phyloP scores from a whole-genome alignment of 2,329 filamentous ascomycete genomes.

The Dactylellina drechsleri region DNA sequence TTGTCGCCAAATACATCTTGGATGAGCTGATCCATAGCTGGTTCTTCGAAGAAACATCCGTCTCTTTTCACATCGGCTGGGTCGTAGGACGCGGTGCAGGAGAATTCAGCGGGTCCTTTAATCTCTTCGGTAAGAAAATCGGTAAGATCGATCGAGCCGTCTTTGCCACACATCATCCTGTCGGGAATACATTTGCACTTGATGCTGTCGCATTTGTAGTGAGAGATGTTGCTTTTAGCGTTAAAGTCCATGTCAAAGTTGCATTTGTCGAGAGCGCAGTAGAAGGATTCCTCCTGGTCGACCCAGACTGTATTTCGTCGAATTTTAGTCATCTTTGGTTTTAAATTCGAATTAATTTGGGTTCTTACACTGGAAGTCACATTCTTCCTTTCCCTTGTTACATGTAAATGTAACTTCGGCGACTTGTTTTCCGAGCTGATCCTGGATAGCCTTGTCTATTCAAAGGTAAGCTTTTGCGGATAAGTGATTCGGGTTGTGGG shows the following conservation, averaged over 20 bases:
- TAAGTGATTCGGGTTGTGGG: not conserved
- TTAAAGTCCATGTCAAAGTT: conserved; percentile 75
- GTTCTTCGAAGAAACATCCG: conserved; percentile 87
- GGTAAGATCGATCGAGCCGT: conserved; percentile 88
- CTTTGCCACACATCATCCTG: conserved; percentile 92
- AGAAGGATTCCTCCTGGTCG: conserved; percentile 92
- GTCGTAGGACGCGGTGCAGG: conserved; percentile 70
- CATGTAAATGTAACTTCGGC: conserved; percentile 97
- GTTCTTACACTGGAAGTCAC: conserved; percentile 87
- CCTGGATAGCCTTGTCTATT: conserved; percentile 81
- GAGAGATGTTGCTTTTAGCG: conserved; percentile 79
- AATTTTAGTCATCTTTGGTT: not conserved
- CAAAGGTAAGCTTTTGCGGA: conserved; percentile 2
- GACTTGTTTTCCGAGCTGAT: conserved; percentile 82
- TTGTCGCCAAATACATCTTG: conserved; percentile 87
- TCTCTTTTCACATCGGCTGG: conserved; percentile 68
- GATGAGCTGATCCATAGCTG: conserved; percentile 90
- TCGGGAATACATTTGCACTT: conserved; percentile 87
- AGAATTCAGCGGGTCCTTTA: conserved; percentile 86
- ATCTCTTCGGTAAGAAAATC: conserved; percentile 87
- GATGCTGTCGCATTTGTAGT: conserved; percentile 85
- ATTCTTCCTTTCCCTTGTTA: conserved; percentile 76
- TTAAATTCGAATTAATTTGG: not conserved
- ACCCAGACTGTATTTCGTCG: conserved; percentile 81
- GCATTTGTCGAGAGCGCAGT: conserved; percentile 87